Evolutionary conservation across 2,329 filamentous ascomycete species (phyloP).

Genomic region (Paecilomyces dactylethromorphus): DNA sequence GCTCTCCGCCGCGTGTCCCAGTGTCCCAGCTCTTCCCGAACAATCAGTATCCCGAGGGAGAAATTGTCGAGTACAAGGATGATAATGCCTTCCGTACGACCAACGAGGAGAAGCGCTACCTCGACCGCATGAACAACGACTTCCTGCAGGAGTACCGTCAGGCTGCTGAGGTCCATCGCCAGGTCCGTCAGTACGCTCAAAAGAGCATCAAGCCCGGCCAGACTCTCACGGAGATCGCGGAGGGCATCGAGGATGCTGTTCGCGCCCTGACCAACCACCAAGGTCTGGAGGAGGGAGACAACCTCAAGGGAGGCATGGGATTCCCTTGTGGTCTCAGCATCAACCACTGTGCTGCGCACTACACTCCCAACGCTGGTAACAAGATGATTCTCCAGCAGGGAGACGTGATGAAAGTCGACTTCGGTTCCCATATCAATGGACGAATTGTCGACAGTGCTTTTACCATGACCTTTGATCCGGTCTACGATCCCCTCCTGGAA

Average conservation of each 20-base stretch:
- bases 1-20: constrained; percentile 67
- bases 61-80: constrained; percentile 70
- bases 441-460: constrained; percentile 67
- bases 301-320: constrained; percentile 71
- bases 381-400: constrained; percentile 61
- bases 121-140: constrained; percentile 73
- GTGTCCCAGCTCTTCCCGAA: constrained; percentile 68
- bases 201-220: constrained; percentile 75
- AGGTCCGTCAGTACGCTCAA: constrained; percentile 78
- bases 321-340: constrained; percentile 80
- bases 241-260: constrained; percentile 80
- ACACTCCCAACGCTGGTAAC: constrained; percentile 80
- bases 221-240: constrained; percentile 72
- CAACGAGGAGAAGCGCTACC: constrained; percentile 74
- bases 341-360: constrained; percentile 82
- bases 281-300: constrained; percentile 72
- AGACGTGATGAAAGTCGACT: constrained; percentile 69
- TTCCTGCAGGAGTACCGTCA: constrained; percentile 76
- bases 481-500: constrained; percentile 60
- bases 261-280: constrained; percentile 69
- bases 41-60: constrained; percentile 66
- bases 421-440: constrained; percentile 65
- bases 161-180: constrained; percentile 81
- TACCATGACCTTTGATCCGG: constrained; percentile 61
- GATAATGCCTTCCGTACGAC: constrained; percentile 77